These are phyloP conservation scores for Penicillium macrosclerotiorum DNA, from an alignment of 495 filamentous ascomycete species.

Conservation along the genomic window DNA sequence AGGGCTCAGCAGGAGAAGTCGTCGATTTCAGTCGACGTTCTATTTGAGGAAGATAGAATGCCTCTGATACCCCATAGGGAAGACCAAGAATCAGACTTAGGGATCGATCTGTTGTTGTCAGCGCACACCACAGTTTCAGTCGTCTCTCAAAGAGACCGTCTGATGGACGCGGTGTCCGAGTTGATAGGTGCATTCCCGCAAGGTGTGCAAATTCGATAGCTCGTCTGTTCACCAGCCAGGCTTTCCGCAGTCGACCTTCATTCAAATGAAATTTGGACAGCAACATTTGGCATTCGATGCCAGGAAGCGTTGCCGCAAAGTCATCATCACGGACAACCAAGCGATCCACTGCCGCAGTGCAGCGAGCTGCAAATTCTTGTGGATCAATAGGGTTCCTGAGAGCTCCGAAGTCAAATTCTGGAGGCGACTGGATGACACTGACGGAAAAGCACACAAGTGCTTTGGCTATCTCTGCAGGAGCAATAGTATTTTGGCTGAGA, in stretches of 20 bases:
- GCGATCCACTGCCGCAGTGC: constrained; percentile 36
- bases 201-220: constrained; percentile 49
- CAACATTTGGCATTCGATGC: constrained; percentile 49
- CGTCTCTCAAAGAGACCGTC: constrained; percentile 26
- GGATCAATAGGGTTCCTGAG: constrained; percentile 24
- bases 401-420: constrained; percentile 21
- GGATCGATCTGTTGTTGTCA: constrained; percentile 44
- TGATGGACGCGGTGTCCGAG: constrained; percentile 15
- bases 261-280: constrained; percentile 46
- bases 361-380: constrained; percentile 28
- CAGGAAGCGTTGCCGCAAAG: constrained; percentile 45
- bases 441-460: constrained; percentile 34
- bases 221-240: constrained; percentile 48
- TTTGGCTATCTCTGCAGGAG: constrained; percentile 36
- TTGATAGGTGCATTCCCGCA: constrained; percentile 40
- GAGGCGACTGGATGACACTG: constrained; percentile 32
- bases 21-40: constrained; percentile 19
- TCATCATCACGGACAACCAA: constrained; percentile 49
- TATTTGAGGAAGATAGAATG: constrained; percentile 29
- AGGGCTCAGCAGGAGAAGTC: constrained; percentile 20
- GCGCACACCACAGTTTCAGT: constrained; percentile 43
- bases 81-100: constrained; percentile 50
- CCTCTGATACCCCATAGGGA: constrained; percentile 44
- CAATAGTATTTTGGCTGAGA: constrained; percentile 10
- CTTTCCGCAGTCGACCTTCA: constrained; percentile 49